Conservation (phyloP, 805 yeast genomes). For the Wickerhamomyces subpelliculosus region DNA sequence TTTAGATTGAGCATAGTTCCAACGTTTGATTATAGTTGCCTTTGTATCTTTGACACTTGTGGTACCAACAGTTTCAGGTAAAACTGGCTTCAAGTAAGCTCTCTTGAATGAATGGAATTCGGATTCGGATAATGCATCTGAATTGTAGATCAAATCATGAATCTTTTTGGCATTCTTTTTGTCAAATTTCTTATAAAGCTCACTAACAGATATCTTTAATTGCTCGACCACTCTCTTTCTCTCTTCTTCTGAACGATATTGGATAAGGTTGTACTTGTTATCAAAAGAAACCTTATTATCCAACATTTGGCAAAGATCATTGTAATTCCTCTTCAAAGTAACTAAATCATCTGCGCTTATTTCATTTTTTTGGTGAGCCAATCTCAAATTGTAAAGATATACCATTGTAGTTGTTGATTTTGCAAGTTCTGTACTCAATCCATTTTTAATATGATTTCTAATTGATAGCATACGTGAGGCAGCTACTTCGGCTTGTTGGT, state of each 20-base stretch:
- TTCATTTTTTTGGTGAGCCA: conserved; percentile 7
- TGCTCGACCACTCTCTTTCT: conserved; percentile 20
- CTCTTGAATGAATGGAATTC: conserved; percentile 32
- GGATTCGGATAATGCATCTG: conserved; percentile 22
- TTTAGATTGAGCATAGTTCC: conserved; percentile 49
- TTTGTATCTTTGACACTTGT: conserved; percentile 41
- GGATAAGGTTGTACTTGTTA: conserved; percentile 31
- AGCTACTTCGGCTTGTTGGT: conserved; percentile 30
- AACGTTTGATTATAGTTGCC: conserved; percentile 45
- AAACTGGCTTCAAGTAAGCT: conserved; percentile 46
- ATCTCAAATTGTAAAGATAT: conserved; percentile 34
- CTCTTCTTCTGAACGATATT: conserved; percentile 30
- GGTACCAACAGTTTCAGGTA: conserved; percentile 43
- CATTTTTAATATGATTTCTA: conserved; percentile 50
- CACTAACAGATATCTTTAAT: conserved; percentile 12
- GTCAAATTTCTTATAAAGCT: conserved; percentile 11
- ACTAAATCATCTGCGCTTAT: conserved; percentile 27
- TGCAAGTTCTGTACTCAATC: conserved; percentile 51
- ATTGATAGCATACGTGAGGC: conserved; percentile 47
- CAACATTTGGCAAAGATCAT: conserved; percentile 28
- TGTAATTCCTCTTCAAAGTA: too few relatives aligned
- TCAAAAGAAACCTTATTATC: conserved; percentile 46
- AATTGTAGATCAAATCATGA: conserved; percentile 32
- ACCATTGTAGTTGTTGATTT: conserved; percentile 50
- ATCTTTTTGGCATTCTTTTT: background rate